A percentile compares a stretch with the other conserved stretches of the same genome.
phyloP scores from a whole-genome alignment of 2,329 filamentous ascomycete genomes.

The Aspergillus pseudoterreus region DNA sequence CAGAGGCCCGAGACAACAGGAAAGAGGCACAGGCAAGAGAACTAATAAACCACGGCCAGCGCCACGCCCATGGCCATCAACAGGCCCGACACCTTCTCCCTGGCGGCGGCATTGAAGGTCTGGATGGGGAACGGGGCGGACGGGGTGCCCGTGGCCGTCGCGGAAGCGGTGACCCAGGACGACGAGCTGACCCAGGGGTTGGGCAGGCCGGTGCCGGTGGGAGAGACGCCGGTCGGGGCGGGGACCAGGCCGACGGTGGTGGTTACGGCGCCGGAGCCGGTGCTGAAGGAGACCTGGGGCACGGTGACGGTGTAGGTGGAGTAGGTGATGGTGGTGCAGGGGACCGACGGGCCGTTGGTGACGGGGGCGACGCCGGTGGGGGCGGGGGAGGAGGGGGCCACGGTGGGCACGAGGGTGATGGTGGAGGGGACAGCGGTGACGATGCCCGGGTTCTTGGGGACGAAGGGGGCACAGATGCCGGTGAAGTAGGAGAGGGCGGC shows the following conservation, averaged over 20 bases:
- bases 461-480: constrained; percentile 79
- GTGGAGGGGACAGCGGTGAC: constrained; percentile 68
- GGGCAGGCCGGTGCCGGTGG: constrained; percentile 17
- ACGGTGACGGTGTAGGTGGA: constrained; percentile 42
- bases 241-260: constrained; percentile 32
- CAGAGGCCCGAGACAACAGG: neutral
- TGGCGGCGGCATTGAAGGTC: constrained; percentile 2
- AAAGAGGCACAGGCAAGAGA: neutral
- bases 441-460: constrained; percentile 77
- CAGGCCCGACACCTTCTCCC: neutral
- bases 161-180: constrained; percentile 10
- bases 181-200: constrained; percentile 16
- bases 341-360: constrained; percentile 21
- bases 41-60: neutral
- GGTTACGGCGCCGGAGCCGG: constrained; percentile 23
- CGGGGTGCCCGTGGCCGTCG: constrained; percentile 20
- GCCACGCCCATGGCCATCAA: neutral
- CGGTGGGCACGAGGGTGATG: constrained; percentile 49
- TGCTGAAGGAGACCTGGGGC: constrained; percentile 43
- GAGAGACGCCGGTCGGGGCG: constrained; percentile 12
- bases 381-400: constrained; percentile 31
- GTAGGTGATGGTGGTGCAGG: constrained; percentile 41
- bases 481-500: constrained; percentile 79
- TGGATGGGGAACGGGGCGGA: constrained; percentile 4
- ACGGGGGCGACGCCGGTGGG: constrained; percentile 44